Evolutionary conservation across 352 stramenopile genomes (phyloP).

Genomic region (Thraustotheca clavata): DNA sequence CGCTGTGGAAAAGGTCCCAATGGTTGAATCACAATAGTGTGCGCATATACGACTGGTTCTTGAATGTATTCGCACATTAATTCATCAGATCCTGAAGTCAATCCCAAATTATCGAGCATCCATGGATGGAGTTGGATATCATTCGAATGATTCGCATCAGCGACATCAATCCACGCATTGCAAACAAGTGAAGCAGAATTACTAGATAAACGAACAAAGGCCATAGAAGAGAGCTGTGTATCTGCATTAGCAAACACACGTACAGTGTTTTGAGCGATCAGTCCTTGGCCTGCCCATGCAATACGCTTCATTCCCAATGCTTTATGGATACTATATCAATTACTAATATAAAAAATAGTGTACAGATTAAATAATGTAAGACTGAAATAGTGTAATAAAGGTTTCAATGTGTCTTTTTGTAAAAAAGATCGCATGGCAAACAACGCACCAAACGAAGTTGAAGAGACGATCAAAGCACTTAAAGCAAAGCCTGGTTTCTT

Average conservation of each 20-base stretch:
- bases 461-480: constrained; percentile 88
- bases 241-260: neutral
- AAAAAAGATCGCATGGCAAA: constrained; percentile 39
- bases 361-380: neutral
- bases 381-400: neutral
- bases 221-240: too few relatives aligned
- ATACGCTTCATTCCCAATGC: neutral
- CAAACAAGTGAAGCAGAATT: neutral
- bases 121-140: constrained; percentile 44
- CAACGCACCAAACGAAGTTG: constrained; percentile 83
- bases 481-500: constrained; percentile 86
- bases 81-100: constrained; percentile 14
- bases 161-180: neutral
- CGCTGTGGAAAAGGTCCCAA: constrained; percentile 19
- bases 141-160: constrained; percentile 21
- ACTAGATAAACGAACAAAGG: too few relatives aligned
- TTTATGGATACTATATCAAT: neutral
- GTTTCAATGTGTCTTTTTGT: neutral
- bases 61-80: constrained; percentile 1
- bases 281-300: constrained; percentile 10
- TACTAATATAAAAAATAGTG: too few relatives aligned
- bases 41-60: constrained; percentile 22
- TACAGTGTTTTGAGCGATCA: neutral
- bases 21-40: constrained; percentile 30
- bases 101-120: constrained; percentile 30